A percentile compares a stretch with the other conserved stretches of the same genome.
Evolutionary conservation across 2,329 filamentous ascomycete genomes (phyloP).

Genomic region (Pseudogymnoascus sp.): DNA sequence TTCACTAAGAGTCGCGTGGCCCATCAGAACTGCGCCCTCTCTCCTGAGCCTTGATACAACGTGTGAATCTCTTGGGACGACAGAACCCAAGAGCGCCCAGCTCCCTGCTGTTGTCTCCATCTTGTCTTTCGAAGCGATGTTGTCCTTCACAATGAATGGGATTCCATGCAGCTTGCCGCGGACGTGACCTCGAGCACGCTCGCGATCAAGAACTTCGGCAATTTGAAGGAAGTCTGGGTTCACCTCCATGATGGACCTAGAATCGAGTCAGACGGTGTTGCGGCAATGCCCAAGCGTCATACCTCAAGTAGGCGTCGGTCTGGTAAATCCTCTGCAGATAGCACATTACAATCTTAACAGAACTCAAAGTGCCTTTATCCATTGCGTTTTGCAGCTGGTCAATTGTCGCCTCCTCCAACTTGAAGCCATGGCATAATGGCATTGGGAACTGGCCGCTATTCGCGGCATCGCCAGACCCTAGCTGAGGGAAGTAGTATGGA

Average conservation of each 20-base stretch:
- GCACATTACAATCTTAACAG: slow-evolving; percentile 52
- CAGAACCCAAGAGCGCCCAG: slow-evolving; percentile 57
- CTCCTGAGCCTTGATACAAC: slow-evolving; percentile 55
- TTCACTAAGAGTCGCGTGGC: slow-evolving; percentile 64
- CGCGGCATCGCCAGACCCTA: slow-evolving; percentile 27
- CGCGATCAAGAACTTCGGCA: slow-evolving; percentile 51
- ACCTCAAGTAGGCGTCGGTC: slow-evolving; percentile 59
- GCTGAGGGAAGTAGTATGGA: slow-evolving; percentile 33
- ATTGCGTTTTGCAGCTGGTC: slow-evolving; percentile 58
- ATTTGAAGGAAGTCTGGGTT: slow-evolving; percentile 62
- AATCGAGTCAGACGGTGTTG: slow-evolving; percentile 6
- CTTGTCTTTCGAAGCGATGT: slow-evolving; percentile 59
- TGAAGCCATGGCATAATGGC: slow-evolving; percentile 51
- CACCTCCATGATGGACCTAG: slow-evolving; percentile 52
- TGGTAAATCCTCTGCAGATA: slow-evolving; percentile 56
- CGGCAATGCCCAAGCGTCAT: slow-evolving; percentile 18
- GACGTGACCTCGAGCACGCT: slow-evolving; percentile 48
- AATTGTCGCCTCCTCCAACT: slow-evolving; percentile 62
- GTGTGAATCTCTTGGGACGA: slow-evolving; percentile 60
- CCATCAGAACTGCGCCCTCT: slow-evolving; percentile 57
- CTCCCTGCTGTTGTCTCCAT: slow-evolving; percentile 70
- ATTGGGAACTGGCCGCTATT: slow-evolving; percentile 47
- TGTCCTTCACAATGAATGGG: slow-evolving; percentile 69
- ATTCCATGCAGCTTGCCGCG: slow-evolving; percentile 68
- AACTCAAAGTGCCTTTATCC: slow-evolving; percentile 46